These are phyloP conservation scores for Acanthamoeba triangularis DNA, from an alignment of 208 protist genomes.

Conservation along the genomic window DNA sequence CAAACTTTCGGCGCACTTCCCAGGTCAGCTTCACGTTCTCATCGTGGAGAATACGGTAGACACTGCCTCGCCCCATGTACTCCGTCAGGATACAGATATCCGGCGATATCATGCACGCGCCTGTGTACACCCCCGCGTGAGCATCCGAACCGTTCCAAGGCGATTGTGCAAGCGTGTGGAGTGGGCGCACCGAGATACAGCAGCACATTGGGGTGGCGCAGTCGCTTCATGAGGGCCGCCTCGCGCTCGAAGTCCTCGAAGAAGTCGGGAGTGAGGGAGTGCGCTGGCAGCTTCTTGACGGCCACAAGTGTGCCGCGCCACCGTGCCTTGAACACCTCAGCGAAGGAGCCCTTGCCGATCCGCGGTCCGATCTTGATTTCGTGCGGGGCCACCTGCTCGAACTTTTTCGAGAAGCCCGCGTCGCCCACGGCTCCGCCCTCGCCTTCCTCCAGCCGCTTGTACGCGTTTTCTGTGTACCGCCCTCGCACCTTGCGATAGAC, in stretches of 20 bases:
- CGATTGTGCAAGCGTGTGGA: too few species aligned
- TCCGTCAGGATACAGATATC: slow-evolving; percentile 57
- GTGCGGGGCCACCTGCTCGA: slow-evolving; percentile 7
- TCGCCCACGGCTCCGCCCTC: slow-evolving; percentile 40
- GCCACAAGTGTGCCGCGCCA: slow-evolving; percentile 68
- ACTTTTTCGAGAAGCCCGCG: slow-evolving; percentile 33
- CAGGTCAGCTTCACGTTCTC: slow-evolving; percentile 14
- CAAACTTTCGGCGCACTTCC: slow-evolving; percentile 17
- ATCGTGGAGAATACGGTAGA: slow-evolving; percentile 58
- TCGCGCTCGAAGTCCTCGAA: slow-evolving; percentile 72
- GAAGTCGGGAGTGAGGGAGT: slow-evolving; percentile 40
- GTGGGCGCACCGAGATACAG: background rate
- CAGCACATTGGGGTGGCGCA: slow-evolving; percentile 60
- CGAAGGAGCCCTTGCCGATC: slow-evolving; percentile 65
- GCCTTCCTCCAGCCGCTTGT: slow-evolving; percentile 5
- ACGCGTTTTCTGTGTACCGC: background rate
- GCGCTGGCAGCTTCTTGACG: slow-evolving; percentile 47
- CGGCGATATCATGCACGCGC: slow-evolving; percentile 6
- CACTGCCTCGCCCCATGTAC: slow-evolving; percentile 31
- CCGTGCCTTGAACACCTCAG: slow-evolving; percentile 51
- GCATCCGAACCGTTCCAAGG: too few species aligned
- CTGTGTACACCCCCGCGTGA: background rate
- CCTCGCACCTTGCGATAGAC: background rate
- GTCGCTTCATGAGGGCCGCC: slow-evolving; percentile 53
- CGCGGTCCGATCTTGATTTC: slow-evolving; percentile 65